phyloP scores from a whole-genome alignment of 169 alveolate genomes.

The Plasmodium yoelii region DNA sequence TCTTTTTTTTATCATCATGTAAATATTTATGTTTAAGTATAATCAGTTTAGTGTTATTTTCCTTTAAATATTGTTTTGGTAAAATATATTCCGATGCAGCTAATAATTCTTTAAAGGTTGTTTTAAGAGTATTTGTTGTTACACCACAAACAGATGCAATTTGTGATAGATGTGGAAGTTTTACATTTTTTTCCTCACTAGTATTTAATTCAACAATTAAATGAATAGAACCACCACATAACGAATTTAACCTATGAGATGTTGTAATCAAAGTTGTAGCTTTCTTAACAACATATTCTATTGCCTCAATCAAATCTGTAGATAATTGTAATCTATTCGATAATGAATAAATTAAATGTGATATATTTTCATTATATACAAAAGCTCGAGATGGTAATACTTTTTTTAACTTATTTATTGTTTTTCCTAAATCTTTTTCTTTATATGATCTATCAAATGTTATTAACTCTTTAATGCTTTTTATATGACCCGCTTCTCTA shows the following conservation, averaged over 20 bases:
- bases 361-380: constrained; percentile 84
- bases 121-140: constrained; percentile 80
- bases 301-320: constrained; percentile 81
- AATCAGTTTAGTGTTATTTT: constrained; percentile 3
- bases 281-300: constrained; percentile 84
- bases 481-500: constrained; percentile 91
- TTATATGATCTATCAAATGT: constrained; percentile 87
- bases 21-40: constrained; percentile 26
- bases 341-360: constrained; percentile 86
- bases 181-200: constrained; percentile 22
- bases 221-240: constrained; percentile 88
- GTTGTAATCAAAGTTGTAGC: constrained; percentile 84
- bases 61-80: constrained; percentile 72
- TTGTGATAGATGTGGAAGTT: constrained; percentile 69
- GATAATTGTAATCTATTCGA: constrained; percentile 82
- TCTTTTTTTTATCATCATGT: constrained; percentile 30
- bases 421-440: constrained; percentile 90
- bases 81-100: constrained; percentile 75
- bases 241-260: constrained; percentile 88
- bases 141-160: constrained; percentile 83
- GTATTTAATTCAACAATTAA: constrained; percentile 79
- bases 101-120: constrained; percentile 80
- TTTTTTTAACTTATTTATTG: constrained; percentile 89
- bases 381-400: constrained; percentile 87
- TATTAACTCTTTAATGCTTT: constrained; percentile 89